These are phyloP conservation scores for Fusarium palustre DNA, from an alignment of 2,329 filamentous ascomycete species.

Conservation along the genomic window DNA sequence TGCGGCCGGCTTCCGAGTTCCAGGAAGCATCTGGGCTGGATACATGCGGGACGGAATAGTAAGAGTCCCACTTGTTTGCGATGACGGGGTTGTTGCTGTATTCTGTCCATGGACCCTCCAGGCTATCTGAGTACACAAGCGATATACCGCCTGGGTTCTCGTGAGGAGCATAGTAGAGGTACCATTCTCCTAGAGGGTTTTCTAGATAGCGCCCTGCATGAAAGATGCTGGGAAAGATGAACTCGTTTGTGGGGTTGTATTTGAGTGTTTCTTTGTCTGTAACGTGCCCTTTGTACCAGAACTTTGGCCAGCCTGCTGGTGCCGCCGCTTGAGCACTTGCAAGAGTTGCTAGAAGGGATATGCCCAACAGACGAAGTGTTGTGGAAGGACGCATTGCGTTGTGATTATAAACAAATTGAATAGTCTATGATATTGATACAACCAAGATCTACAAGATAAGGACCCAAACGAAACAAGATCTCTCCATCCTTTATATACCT, in stretches of 20 bases:
- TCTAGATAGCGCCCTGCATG: slow-evolving; percentile 40
- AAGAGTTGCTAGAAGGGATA: neutral
- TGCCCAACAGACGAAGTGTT: neutral
- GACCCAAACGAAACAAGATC: accelerated
- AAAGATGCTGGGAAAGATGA: slow-evolving; percentile 45
- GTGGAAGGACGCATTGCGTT: neutral
- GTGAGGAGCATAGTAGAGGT: slow-evolving; percentile 47
- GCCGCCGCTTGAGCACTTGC: slow-evolving; percentile 10
- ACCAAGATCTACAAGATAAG: neutral
- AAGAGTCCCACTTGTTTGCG: slow-evolving; percentile 10
- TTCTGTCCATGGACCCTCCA: slow-evolving; percentile 29
- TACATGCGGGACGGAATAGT: slow-evolving; percentile 33
- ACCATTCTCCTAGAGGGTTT: slow-evolving; percentile 41
- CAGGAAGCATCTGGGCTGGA: slow-evolving; percentile 30
- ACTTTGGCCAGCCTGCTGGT: slow-evolving; percentile 40
- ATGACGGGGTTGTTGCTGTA: slow-evolving; percentile 20
- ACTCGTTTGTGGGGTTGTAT: slow-evolving; percentile 46
- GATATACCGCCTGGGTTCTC: slow-evolving; percentile 45
- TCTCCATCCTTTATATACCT: neutral
- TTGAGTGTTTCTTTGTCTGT: slow-evolving; percentile 37
- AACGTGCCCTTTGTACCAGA: slow-evolving; percentile 38
- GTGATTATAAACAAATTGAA: neutral
- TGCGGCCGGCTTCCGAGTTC: neutral
- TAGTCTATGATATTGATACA: too few species aligned
- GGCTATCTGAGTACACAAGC: slow-evolving; percentile 36